Percentiles rank a stretch among this genome's conserved stretches.
Conservation (phyloP, 1,139 yeast genomes). For the Yamadazyma pseudoaaseri region DNA sequence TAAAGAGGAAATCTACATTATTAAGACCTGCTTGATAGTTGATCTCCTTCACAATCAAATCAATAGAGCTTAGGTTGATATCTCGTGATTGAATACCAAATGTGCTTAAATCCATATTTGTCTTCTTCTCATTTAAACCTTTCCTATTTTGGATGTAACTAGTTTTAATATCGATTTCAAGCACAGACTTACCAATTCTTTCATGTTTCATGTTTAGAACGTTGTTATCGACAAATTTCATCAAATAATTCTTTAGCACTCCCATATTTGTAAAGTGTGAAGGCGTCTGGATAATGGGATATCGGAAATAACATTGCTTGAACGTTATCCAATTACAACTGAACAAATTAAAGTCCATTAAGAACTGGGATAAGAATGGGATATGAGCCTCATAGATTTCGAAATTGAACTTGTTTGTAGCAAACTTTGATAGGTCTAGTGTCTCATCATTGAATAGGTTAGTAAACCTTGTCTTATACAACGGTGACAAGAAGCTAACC, state of each 20-base stretch:
- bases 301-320: slow-evolving; percentile 32
- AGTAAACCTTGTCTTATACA: slow-evolving; percentile 56
- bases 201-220: slow-evolving; percentile 29
- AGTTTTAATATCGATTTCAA: slow-evolving; percentile 71
- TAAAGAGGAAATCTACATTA: slow-evolving; percentile 20
- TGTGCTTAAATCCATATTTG: slow-evolving; percentile 53
- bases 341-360: slow-evolving; percentile 77
- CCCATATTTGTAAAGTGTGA: neutral
- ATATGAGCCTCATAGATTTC: slow-evolving; percentile 71
- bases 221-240: slow-evolving; percentile 21
- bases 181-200: slow-evolving; percentile 57
- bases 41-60: slow-evolving; percentile 63
- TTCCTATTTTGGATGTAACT: slow-evolving; percentile 56
- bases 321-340: slow-evolving; percentile 78
- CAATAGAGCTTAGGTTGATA: slow-evolving; percentile 55
- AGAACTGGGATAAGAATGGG: slow-evolving; percentile 72
- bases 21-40: slow-evolving; percentile 48
- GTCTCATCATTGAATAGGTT: slow-evolving; percentile 56
- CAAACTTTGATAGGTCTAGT: slow-evolving; percentile 19
- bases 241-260: slow-evolving; percentile 18
- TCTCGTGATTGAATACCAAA: slow-evolving; percentile 3
- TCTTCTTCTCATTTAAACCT: slow-evolving; percentile 39
- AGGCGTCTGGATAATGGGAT: slow-evolving; percentile 29
- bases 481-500: slow-evolving; percentile 65
- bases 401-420: slow-evolving; percentile 9